Evolutionary conservation across 768 basidiomycete genomes (phyloP).

Genomic region (Strobilomyces dryophilus): DNA sequence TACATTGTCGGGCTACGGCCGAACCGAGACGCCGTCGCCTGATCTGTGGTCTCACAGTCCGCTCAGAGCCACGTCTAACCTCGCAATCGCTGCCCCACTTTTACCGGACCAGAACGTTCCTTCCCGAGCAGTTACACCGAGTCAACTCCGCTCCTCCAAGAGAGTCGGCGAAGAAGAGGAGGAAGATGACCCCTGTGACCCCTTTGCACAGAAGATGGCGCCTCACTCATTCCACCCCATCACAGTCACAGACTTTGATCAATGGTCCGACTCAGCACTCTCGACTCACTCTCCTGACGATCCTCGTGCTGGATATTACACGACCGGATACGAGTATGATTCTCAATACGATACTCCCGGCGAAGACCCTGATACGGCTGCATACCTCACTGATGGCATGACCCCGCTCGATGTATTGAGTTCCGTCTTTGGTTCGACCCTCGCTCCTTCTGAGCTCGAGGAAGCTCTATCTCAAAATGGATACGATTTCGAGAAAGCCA

Average conservation of each 20-base stretch:
- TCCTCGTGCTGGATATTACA: conserved; percentile 32
- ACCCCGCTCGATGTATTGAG: conserved; percentile 95
- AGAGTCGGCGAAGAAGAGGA: conserved; percentile 59
- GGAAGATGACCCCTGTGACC: conserved; percentile 85
- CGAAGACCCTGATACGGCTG: conserved; percentile 49
- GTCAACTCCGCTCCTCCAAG: conserved; percentile 63
- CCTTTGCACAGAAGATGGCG: conserved; percentile 46
- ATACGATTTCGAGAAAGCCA: conserved; percentile 94
- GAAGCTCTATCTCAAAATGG: conserved; percentile 84
- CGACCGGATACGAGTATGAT: conserved; percentile 30
- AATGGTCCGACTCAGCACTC: conserved; percentile 50
- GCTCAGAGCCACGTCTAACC: conserved; percentile 69
- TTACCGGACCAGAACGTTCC: conserved; percentile 60
- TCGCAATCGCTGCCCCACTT: conserved; percentile 89
- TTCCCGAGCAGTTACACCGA: conserved; percentile 61
- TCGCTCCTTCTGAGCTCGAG: conserved; percentile 89
- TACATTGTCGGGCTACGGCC: conserved; percentile 41
- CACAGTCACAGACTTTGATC: conserved; percentile 61
- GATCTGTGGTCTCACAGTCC: conserved; percentile 83
- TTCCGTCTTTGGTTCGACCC: conserved; percentile 88
- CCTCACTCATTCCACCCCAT: conserved; percentile 61
- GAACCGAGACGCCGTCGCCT: conserved; percentile 82
- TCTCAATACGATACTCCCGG: conserved; percentile 27
- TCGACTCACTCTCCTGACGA: conserved; percentile 54
- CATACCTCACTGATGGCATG: conserved; percentile 84